These are phyloP conservation scores for Monosporascus ibericus DNA, from an alignment of 2,329 filamentous ascomycete species.

Conservation along the genomic window DNA sequence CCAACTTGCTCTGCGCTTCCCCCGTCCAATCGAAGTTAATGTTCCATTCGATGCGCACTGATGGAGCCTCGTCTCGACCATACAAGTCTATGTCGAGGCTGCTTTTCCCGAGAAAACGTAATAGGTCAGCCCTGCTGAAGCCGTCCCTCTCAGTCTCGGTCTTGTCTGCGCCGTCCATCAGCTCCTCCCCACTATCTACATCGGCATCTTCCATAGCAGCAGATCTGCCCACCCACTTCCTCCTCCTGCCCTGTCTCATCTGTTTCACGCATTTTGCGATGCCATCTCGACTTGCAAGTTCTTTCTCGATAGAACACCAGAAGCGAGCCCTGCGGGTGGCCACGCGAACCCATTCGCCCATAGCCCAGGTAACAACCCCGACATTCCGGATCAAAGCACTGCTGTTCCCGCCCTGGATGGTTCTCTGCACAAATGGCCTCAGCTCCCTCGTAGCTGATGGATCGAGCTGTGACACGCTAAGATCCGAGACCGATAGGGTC, in stretches of 20 bases:
- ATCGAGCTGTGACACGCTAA: conserved; percentile 51
- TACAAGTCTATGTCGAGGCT: conserved; percentile 36
- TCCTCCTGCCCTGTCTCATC: conserved; percentile 21
- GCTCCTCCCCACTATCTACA: conserved; percentile 11
- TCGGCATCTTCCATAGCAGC: background rate
- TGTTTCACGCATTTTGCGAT: conserved; percentile 23
- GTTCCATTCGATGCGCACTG: conserved; percentile 53
- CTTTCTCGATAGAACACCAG: conserved; percentile 50
- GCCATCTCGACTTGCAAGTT: conserved; percentile 34
- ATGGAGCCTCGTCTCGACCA: conserved; percentile 29
- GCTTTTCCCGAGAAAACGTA: conserved; percentile 49
- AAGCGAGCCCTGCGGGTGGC: conserved; percentile 55
- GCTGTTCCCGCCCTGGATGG: conserved; percentile 31
- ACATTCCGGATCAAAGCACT: conserved; percentile 51
- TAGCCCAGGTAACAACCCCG: conserved; percentile 57
- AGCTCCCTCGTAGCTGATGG: conserved; percentile 54
- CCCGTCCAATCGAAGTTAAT: conserved; percentile 68
- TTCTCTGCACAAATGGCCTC: conserved; percentile 41
- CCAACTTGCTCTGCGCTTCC: conserved; percentile 56
- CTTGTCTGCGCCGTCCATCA: conserved; percentile 15
- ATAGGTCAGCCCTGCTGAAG: conserved; percentile 37
- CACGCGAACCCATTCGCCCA: conserved; percentile 61
- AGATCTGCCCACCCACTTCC: conserved; percentile 14
- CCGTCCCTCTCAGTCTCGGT: conserved; percentile 11
- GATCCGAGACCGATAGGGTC: conserved; percentile 42